Conservation (phyloP, 192 early-diverging fungal genomes). For the Helicostylum pulchrum region DNA sequence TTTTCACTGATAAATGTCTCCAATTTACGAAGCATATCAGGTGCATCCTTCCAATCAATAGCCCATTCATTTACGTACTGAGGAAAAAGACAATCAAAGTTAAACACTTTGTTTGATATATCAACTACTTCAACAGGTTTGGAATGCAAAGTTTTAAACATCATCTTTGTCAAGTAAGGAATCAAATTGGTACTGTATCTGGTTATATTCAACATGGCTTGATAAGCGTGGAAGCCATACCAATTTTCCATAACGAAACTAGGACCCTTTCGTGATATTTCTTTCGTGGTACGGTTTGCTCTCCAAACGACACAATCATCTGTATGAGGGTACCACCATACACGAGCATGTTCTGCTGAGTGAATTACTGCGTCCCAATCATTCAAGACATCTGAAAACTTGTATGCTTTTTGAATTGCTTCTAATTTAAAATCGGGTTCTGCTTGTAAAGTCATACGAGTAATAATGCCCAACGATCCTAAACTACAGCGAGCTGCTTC, state of each 20-base stretch:
- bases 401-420: conserved; percentile 60
- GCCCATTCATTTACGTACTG: conserved; percentile 80
- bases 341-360: conserved; percentile 70
- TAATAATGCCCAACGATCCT: conserved; percentile 69
- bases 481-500: conserved; percentile 65
- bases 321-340: conserved; percentile 80
- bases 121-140: conserved; percentile 51
- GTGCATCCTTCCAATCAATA: conserved; percentile 56
- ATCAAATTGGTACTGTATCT: conserved; percentile 47
- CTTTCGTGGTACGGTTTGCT: conserved; percentile 55
- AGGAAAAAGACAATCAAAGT: conserved; percentile 66
- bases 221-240: conserved; percentile 46
- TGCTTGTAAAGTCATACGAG: conserved; percentile 60
- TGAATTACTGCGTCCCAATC: conserved; percentile 47
- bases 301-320: conserved; percentile 67
- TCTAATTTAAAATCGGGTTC: conserved; percentile 66
- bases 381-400: conserved; percentile 51
- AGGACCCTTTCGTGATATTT: conserved; percentile 18
- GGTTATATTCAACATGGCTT: conserved; percentile 55
- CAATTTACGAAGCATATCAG: conserved; percentile 52
- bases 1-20: conserved; percentile 50
- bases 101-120: conserved; percentile 61
- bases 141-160: conserved; percentile 54
- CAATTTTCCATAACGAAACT: conserved; percentile 26
- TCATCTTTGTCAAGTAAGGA: conserved; percentile 47